phyloP scores from a whole-genome alignment of 1,284 basidiomycete genomes.

The Cerioporus squamosus region DNA sequence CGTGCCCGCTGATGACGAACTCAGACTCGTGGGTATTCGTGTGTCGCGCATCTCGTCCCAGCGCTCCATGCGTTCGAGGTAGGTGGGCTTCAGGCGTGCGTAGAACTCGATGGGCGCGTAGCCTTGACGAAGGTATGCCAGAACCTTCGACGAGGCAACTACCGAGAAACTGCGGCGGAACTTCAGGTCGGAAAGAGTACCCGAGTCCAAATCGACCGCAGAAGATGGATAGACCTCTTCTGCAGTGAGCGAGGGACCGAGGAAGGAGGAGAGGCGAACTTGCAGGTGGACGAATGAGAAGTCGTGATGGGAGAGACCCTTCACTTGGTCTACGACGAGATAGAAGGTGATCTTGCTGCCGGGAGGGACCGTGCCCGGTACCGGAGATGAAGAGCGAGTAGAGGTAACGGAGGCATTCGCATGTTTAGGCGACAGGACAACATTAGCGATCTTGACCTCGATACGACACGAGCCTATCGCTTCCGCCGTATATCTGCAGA shows the following conservation, averaged over 20 bases:
- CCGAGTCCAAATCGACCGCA: slow-evolving; percentile 74
- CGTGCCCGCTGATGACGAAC: slow-evolving; percentile 21
- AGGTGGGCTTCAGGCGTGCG: slow-evolving; percentile 78
- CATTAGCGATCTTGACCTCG: slow-evolving; percentile 78
- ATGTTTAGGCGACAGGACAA: slow-evolving; percentile 65
- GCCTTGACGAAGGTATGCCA: slow-evolving; percentile 72
- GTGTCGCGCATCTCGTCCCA: slow-evolving; percentile 91
- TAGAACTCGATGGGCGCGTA: slow-evolving; percentile 91
- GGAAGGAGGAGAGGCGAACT: slow-evolving; percentile 80
- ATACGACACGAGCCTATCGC: slow-evolving; percentile 92
- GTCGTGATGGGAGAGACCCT: slow-evolving; percentile 86
- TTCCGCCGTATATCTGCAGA: slow-evolving; percentile 90
- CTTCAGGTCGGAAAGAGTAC: slow-evolving; percentile 76
- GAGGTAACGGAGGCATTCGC: slow-evolving; percentile 63
- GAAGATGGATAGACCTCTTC: slow-evolving; percentile 86
- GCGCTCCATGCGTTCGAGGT: slow-evolving; percentile 85
- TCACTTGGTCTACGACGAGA: slow-evolving; percentile 83
- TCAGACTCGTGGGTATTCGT: slow-evolving; percentile 39
- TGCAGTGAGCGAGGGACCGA: slow-evolving; percentile 67
- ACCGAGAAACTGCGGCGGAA: slow-evolving; percentile 84
- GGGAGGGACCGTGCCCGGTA: slow-evolving; percentile 61
- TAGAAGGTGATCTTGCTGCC: slow-evolving; percentile 85
- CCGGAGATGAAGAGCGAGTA: slow-evolving; percentile 72
- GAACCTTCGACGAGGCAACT: slow-evolving; percentile 72
- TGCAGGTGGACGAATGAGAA: slow-evolving; percentile 86